Evolutionary conservation across 108 stramenopile genomes (phyloP).

Genomic region (Seminavis robusta): DNA sequence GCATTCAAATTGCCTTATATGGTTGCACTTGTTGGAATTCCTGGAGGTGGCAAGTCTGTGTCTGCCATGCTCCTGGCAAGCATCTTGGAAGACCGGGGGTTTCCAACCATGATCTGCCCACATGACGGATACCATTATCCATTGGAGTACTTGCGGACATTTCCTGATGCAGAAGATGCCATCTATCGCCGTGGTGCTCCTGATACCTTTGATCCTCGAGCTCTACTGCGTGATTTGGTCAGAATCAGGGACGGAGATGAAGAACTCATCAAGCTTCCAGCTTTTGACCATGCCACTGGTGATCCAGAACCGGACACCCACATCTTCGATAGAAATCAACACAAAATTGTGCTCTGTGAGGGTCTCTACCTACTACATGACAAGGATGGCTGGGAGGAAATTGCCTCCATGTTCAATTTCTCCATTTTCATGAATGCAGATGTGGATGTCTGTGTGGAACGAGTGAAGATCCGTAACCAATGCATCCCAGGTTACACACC

Average conservation of each 20-base stretch:
- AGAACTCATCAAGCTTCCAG: constrained; percentile 17
- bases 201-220: constrained; percentile 1
- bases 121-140: constrained; percentile 52
- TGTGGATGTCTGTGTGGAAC: constrained; percentile 32
- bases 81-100: no score
- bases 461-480: constrained; percentile 35
- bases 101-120: no score
- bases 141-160: constrained; percentile 13
- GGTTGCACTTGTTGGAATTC: constrained; percentile 35
- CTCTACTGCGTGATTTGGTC: not conserved
- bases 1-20: constrained; percentile 1
- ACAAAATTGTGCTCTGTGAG: constrained; percentile 36
- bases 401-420: constrained; percentile 21
- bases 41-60: constrained; percentile 32
- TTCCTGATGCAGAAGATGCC: constrained; percentile 17
- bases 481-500: constrained; percentile 48
- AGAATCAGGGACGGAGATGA: not conserved
- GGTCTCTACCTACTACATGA: constrained; percentile 45
- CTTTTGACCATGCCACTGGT: constrained; percentile 42
- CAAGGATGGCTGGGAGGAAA: constrained; percentile 34
- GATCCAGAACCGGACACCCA: constrained; percentile 33
- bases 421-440: constrained; percentile 30
- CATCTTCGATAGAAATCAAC: constrained; percentile 17
- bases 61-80: constrained; percentile 14
- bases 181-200: constrained; percentile 3